Percentiles rank a stretch among this genome's conserved stretches.
Conservation (phyloP, 2,329 filamentous ascomycete genomes). For the Aspergillus sp. region DNA sequence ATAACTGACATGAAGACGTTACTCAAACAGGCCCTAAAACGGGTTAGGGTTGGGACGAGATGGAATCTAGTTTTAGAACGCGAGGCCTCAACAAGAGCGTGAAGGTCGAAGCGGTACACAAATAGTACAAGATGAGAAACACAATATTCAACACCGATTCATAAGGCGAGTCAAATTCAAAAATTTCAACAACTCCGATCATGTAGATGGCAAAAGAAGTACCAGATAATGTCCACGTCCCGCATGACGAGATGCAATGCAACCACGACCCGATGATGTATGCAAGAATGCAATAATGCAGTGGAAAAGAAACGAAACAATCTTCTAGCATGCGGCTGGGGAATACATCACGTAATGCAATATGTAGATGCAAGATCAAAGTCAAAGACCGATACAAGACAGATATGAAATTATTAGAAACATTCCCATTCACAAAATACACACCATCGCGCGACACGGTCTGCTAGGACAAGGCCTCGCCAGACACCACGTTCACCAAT, state of each 20-base stretch:
- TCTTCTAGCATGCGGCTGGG: neutral
- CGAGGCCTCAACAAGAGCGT: neutral
- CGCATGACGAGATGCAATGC: neutral
- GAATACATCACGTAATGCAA: constrained; percentile 18
- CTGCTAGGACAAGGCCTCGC: constrained; percentile 64
- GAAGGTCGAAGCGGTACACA: neutral
- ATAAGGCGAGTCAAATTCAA: neutral
- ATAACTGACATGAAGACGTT: neutral
- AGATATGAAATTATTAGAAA: constrained; percentile 37
- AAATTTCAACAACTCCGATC: constrained; percentile 13
- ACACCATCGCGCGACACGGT: constrained; percentile 66
- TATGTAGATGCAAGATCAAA: constrained; percentile 9
- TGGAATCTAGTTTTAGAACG: constrained; percentile 1
- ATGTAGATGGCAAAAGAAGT: constrained; percentile 9
- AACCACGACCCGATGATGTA: neutral
- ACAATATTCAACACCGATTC: neutral
- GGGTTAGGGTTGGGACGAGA: neutral
- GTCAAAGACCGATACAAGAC: neutral
- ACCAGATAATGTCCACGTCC: neutral
- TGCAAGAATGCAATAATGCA: neutral
- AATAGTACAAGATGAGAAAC: neutral
- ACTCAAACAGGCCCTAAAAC: neutral
- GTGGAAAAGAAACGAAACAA: neutral
- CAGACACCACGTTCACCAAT: constrained; percentile 64
- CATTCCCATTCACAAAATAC: constrained; percentile 70